Conservation (phyloP, 768 basidiomycete genomes). For the Agaricus subrufescens region DNA sequence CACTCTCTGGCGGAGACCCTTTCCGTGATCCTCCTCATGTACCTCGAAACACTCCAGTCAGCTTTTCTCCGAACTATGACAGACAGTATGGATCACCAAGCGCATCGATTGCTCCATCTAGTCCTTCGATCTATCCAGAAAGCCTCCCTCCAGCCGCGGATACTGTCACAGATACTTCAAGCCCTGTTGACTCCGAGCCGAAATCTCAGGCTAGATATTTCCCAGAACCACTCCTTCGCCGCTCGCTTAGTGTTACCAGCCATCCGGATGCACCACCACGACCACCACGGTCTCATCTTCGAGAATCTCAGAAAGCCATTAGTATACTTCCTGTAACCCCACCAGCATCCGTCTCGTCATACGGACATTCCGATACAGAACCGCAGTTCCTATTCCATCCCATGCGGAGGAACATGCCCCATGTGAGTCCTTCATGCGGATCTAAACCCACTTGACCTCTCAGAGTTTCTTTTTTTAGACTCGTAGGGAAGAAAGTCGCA, state of each 20-base stretch:
- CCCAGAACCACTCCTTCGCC: conserved; percentile 4
- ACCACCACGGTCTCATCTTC: conserved; percentile 18
- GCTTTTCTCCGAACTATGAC: background rate
- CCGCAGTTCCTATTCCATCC: background rate
- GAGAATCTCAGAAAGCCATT: conserved; percentile 11
- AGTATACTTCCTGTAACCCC: conserved; percentile 9
- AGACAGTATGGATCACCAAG: background rate
- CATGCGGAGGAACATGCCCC: conserved; percentile 4
- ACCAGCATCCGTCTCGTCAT: conserved; percentile 8
- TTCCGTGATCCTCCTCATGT: conserved; percentile 26
- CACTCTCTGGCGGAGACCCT: conserved; percentile 20
- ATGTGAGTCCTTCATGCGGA: conserved; percentile 4
- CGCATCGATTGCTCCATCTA: conserved; percentile 34
- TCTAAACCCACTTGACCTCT: background rate
- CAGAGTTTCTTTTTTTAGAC: background rate
- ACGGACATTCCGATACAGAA: background rate
- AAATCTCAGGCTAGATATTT: background rate
- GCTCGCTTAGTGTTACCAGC: conserved; percentile 5
- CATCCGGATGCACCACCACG: conserved; percentile 11
- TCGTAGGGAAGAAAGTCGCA: background rate
- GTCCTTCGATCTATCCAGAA: conserved; percentile 47
- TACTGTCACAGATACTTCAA: conserved; percentile 21
- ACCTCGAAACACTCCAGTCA: conserved; percentile 15
- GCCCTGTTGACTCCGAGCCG: conserved; percentile 3
- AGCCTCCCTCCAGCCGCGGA: conserved; percentile 35